phyloP scores from a whole-genome alignment of 768 basidiomycete genomes.

The Paxillus involutus region DNA sequence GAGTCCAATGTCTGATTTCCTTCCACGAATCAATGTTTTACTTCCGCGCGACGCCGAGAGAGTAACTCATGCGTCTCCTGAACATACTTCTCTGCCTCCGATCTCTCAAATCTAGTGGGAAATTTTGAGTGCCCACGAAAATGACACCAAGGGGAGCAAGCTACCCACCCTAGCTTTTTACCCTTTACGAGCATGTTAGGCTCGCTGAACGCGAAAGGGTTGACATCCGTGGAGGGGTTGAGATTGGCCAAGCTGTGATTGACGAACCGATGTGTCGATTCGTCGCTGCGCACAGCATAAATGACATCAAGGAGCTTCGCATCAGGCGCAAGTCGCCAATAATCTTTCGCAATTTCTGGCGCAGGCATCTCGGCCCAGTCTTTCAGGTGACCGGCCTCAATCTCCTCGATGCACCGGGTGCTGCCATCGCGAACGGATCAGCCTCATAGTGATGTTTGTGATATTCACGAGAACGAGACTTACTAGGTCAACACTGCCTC shows the following conservation, averaged over 20 bases:
- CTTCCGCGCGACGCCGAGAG: conserved; percentile 34
- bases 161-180: conserved; percentile 63
- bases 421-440: conserved; percentile 36
- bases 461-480: conserved; percentile 28
- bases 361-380: conserved; percentile 78
- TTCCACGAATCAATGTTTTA: conserved; percentile 22
- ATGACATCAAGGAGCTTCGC: conserved; percentile 87
- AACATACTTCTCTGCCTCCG: conserved; percentile 66
- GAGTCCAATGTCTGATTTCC: neutral
- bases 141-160: neutral
- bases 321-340: conserved; percentile 77
- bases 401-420: conserved; percentile 79
- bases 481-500: conserved; percentile 94
- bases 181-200: conserved; percentile 88
- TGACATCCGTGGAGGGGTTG: conserved; percentile 72
- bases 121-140: conserved; percentile 17
- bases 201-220: conserved; percentile 87
- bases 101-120: conserved; percentile 57
- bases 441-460: conserved; percentile 13
- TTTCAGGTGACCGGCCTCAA: conserved; percentile 79
- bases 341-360: conserved; percentile 90
- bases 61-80: conserved; percentile 59
- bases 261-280: conserved; percentile 91
- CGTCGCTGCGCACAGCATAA: conserved; percentile 91
- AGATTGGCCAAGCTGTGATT: conserved; percentile 95